Evolutionary conservation across 768 basidiomycete genomes (phyloP).

Genomic region (Serendipita sp.): DNA sequence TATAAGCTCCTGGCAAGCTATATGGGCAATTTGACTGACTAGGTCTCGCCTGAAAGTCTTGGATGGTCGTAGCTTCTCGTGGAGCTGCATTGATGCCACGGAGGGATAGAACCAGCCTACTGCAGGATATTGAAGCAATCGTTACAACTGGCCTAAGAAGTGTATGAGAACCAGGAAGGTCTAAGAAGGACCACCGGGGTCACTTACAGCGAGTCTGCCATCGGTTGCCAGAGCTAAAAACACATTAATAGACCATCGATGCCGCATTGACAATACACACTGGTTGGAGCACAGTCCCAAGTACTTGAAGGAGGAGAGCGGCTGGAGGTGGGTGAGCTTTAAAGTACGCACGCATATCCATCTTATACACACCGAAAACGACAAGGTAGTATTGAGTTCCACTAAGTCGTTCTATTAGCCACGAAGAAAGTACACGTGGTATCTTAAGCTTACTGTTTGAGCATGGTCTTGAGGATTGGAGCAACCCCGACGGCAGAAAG

Average conservation of each 20-base stretch:
- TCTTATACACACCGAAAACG: not conserved
- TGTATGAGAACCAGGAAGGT: not conserved
- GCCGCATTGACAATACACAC: not conserved
- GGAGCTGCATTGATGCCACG: not conserved
- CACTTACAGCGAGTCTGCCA: not conserved
- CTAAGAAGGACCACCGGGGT: not conserved
- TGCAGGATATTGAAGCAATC: not conserved
- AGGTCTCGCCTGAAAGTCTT: not conserved
- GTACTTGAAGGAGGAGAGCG: not conserved
- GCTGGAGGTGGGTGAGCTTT: not conserved
- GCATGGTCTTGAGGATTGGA: conserved; percentile 1
- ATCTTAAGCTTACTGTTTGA: conserved; percentile 1
- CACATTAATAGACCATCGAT: not conserved
- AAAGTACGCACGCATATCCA: too few relatives aligned
- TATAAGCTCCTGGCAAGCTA: not conserved
- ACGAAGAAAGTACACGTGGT: not conserved
- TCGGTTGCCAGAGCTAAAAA: conserved; percentile 3
- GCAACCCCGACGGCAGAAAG: not conserved
- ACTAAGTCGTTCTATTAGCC: not conserved
- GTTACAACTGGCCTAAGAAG: not conserved
- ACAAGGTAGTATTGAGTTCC: conserved; percentile 4
- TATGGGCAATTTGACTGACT: not conserved
- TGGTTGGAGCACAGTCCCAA: not conserved
- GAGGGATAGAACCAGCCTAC: not conserved
- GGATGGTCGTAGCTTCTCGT: not conserved